phyloP scores from a whole-genome alignment of 495 filamentous ascomycete species.

The Penicillium bialowiezense region DNA sequence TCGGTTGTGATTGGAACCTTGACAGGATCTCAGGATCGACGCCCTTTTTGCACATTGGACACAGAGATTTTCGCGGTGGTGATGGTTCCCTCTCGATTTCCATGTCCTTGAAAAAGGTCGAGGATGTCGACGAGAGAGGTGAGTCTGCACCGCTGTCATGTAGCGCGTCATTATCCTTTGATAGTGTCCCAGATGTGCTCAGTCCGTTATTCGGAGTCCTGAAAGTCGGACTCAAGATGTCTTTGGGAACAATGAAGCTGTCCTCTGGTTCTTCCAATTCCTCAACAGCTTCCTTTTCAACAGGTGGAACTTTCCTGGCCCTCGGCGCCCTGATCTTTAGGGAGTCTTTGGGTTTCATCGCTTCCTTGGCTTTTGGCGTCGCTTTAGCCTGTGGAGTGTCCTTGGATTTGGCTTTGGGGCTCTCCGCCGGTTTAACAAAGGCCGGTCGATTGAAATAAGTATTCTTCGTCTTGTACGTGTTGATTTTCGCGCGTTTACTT shows the following conservation, averaged over 20 bases:
- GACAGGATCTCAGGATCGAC: constrained; percentile 54
- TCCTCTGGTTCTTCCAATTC: constrained; percentile 10
- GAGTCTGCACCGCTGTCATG: constrained; percentile 8
- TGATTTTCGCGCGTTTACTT: constrained; percentile 20
- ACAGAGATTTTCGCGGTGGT: constrained; percentile 29
- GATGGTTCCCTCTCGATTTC: constrained; percentile 1
- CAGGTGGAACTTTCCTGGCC: constrained; percentile 3
- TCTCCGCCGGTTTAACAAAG: not conserved
- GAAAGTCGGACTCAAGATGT: constrained; percentile 20
- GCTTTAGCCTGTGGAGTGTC: no score
- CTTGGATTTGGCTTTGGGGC: not conserved
- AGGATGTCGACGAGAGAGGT: constrained; percentile 9
- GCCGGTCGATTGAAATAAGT: not conserved
- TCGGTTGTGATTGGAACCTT: constrained; percentile 41
- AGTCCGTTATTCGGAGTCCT: constrained; percentile 4
- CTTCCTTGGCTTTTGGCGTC: no score
- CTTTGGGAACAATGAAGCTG: constrained; percentile 28
- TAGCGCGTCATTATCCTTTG: not conserved
- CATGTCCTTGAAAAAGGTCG: not conserved
- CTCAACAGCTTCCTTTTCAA: constrained; percentile 2
- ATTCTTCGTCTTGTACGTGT: constrained; percentile 16
- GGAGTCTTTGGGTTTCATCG: constrained; percentile 6
- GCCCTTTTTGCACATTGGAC: constrained; percentile 66
- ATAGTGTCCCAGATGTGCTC: constrained; percentile 9
- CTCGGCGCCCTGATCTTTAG: no score